Base-by-base conservation (phyloP, 208 protist genomes). In the Wallacemonas sp. region DNA sequence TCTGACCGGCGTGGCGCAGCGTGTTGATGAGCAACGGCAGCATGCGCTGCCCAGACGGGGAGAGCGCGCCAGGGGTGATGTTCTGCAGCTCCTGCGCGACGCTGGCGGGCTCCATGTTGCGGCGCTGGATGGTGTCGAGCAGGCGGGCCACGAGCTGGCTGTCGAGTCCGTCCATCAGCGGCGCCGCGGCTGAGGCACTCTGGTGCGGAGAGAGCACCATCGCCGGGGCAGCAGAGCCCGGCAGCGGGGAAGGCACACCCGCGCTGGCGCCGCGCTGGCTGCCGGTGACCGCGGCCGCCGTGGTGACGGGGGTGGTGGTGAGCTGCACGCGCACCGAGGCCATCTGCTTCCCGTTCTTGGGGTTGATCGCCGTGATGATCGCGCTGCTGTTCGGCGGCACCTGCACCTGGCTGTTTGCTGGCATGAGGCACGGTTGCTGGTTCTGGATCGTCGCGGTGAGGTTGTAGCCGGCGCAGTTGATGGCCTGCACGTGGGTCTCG, bases 81-180 rank as follows among this genome's bases (percentile, higher is more conserved):
- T 26, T 50, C 18, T 57, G 25, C 1, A 94, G 67, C 36, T 94
- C 88, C 1, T 76, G 67, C 28, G 77, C 70, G 11, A 83, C 79
- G n/a, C 20, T 38, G 10, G 67, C 63, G 4, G 82, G 81, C 39
- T 74, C 73, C 45, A 74, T 33, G 38, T 72, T 78, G 66, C 79
- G 67, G 12, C 83, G 82, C 72, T 91, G 77, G 36, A 91, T 75
- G 23, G 72, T 76, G 48, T 94, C 88, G n/a, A 91, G 52, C 16
- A 91, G 46, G 14, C 83, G 76, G 16, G 80, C 76, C 31, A 91
- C 68, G 36, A 94, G 55, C 25, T 80, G 42, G 31, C 68, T 72
- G 65, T 93, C 82, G n/a, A 64, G 66, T 32, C 76, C 74, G 25
- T 63, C 61, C 16, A 74, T 44, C 3, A 25, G 7, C 36, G 46